Base-by-base conservation (phyloP, 1,139 yeast genomes). In the Suhomyces yuchorum region DNA sequence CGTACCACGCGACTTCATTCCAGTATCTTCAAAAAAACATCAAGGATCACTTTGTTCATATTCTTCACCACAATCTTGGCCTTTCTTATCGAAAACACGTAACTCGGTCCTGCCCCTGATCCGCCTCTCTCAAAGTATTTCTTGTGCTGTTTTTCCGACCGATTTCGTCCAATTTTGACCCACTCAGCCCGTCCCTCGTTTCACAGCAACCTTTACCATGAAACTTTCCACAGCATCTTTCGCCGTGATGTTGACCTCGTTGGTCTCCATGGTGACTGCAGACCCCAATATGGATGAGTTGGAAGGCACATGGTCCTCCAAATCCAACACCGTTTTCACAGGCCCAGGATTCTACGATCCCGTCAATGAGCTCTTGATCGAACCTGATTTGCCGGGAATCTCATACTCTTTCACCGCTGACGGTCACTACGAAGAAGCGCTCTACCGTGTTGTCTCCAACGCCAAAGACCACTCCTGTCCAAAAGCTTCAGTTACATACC, bases 301-400 rank as follows among this genome's bases (percentile, higher is more conserved):
- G 45, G 84, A 71, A 41, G 99, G 99, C n/a, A 93, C 99, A 0
- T 93, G 99, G 99, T 68, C 92, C 1, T 86, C 97, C 15, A 93
- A 93, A 66, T 85, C 97, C 18, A 89, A 88, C 65, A 84, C 96
- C 7, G 99, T 95, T 8, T 86, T 93, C 71, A 93, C 99, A 0
- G 99, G 99, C 0, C 96, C 99, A 0, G 97, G 93, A 3, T 93
- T 93, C 62, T 93, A 83, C 64, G 98, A 93, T 65, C 99, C 99
- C 1, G 87, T 91, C 20, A 97, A 91, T 63, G 99, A 93, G 67
- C 80, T 92, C 24, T 75, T 93, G 51, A 88, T 91, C 56, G 99
- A 95, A 66, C 99, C 99, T 3, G 93, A 92, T 20, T 78, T 93
- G 47, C 97, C 99, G 4, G 99, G 99, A 23, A 82, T 92, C 51